Evolutionary conservation across 306 rosid genomes (phyloP), one percentile per base, ranked within the genome.

Genomic region (Dalbergia cochinchinensis): DNA sequence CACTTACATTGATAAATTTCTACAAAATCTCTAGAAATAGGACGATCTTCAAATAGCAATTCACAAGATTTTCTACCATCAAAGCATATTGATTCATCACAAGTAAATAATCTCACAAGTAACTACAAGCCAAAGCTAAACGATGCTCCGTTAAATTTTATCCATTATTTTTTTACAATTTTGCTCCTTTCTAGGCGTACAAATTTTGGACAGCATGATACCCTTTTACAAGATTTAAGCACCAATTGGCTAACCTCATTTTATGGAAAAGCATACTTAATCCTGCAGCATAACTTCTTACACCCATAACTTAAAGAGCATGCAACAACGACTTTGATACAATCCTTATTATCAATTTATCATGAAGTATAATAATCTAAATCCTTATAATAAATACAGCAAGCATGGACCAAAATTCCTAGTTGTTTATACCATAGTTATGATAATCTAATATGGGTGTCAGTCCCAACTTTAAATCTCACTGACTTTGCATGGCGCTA

Each of bases 361-460:
- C 18, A 51, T 18, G 54, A 19, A 55, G 34, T 41, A 34, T 41
- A 44, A 51, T 44, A 60, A 47, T 48, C 80, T 34, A 35, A 18
- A 71, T 51, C 74, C 58, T 51, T 64, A 19, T 51, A 74, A 31
- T n/a, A 15, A 33, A 63, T 48, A 48, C 61, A 66, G 54, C 39
- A 71, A 64, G 15, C 65, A 70, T 75, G 50, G 50, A 55, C 75
- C 39, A 4, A 65, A 19, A 35, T 20, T 35, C 34, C 57, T 20
- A n/a, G 10, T 57, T 64, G 68, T 26, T 65, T 10, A 65, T 48
- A 76, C 8, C 67, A 48, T 74, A 20, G 41, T 69, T 5, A 7
- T 26, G 65, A 63, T 45, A 59, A 76, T 68, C 70, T 44, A 67
- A 66, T 5, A 57, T 47, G 10, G 54, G 59, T 59, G 39, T 71